Evolutionary conservation across 202 grass and related monocot species (phyloP), one percentile per base, ranked within the genome.

Genomic region (Panicum virgatum): DNA sequence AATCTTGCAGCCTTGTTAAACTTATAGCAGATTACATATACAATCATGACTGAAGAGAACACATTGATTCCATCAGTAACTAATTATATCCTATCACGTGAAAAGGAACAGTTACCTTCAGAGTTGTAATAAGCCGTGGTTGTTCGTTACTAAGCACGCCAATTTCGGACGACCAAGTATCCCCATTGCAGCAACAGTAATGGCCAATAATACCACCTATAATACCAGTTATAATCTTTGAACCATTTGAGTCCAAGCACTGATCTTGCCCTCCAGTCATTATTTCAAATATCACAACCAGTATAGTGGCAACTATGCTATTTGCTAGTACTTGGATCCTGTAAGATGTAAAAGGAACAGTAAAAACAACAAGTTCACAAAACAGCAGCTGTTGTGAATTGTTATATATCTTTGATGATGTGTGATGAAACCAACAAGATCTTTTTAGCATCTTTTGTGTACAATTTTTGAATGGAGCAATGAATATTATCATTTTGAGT

Each of bases 91-190:
- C 1, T 48, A 32, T 26, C 10, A 23, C 6, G 25, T 26, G 45
- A 12, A 72, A 71, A 85, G 30, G 10, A 78, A 42, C 72, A 53
- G 75, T 73, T 81, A 97, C 94, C 89, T 92, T 97, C 18, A 97
- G 75, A 62, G 85, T 90, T 47, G 94, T 97, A 70, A 97, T 89
- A 72, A 97, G 94, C 15, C 85, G 64, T 51, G 94, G 94, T 69
- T 94, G 89, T 63, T 84, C 85, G 73, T 91, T 71, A 79, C 94
- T 97, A 69, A 97, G 89, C 44, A 97, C 89, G 79, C 94, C 94
- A 27, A 97, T 83, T 88, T 97, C 91, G 71, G 94, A 97, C 1
- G 94, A 97, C 94, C 94, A 97, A 15, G 94, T 97, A 84, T 97
- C 94, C 62, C 94, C 94, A 87, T 92, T 97, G 83, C 91, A 97